These are phyloP conservation scores for Nicotiana knightiana DNA, from an alignment of 257 asterid species.

Conservation along the genomic window DNA sequence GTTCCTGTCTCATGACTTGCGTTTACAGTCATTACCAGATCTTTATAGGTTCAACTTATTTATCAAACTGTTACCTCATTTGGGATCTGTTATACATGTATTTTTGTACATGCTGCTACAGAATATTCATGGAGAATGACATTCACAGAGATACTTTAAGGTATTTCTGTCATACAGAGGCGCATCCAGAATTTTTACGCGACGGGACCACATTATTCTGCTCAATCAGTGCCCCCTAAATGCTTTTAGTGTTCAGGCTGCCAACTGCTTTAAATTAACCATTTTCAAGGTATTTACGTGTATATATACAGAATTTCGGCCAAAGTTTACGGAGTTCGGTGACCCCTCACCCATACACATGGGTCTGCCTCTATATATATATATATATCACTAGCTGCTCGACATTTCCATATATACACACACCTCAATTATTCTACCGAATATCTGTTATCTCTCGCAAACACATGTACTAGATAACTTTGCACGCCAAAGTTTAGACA, in stretches of 20 bases:
- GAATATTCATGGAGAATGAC: not conserved
- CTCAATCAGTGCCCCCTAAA: too few relatives aligned
- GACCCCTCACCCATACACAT: too few relatives aligned
- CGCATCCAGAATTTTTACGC: too few relatives aligned
- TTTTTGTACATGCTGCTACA: not conserved
- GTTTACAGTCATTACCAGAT: slow-evolving; percentile 3
- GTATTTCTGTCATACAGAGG: not conserved
- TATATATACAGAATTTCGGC: too few relatives aligned
- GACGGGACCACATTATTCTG: too few relatives aligned
- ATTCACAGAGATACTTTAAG: not conserved
- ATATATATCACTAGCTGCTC: not conserved
- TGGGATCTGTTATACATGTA: not conserved
- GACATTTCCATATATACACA: not conserved
- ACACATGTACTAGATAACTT: not conserved
- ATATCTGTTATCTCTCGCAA: not conserved
- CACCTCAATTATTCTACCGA: not conserved
- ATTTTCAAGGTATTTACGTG: too few relatives aligned
- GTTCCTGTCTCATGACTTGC: not conserved
- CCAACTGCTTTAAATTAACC: too few relatives aligned
- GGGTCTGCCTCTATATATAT: not conserved
- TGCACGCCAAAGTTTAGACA: not conserved
- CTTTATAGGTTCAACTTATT: slow-evolving; percentile 15
- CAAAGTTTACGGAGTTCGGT: too few relatives aligned
- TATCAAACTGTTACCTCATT: not conserved
- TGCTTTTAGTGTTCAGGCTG: too few relatives aligned